Conservation (phyloP, 345 rosid species). For the Lepidium didymum region DNA sequence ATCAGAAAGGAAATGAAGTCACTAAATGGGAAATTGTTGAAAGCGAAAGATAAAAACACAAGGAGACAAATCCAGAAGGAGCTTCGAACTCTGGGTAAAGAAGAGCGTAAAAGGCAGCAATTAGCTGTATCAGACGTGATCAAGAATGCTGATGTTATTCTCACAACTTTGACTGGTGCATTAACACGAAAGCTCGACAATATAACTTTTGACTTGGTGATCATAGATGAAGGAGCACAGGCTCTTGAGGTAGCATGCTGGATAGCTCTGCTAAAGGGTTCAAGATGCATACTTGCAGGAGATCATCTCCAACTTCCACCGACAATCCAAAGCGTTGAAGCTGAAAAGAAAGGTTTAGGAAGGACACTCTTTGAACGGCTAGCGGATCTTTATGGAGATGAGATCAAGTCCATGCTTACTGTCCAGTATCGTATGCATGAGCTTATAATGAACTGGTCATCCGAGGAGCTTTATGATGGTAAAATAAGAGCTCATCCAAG, state of each 20-base stretch:
- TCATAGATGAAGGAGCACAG: conserved; percentile 98
- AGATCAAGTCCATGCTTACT: conserved; percentile 79
- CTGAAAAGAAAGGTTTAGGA: conserved; percentile 92
- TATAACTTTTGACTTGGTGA: conserved; percentile 77
- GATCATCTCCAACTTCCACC: conserved; percentile 99
- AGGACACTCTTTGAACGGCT: conserved; percentile 92
- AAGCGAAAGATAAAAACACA: conserved; percentile 70
- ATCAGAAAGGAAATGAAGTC: conserved; percentile 96
- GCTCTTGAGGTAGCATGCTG: conserved; percentile 98
- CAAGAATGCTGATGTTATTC: conserved; percentile 69
- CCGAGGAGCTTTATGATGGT: conserved; percentile 67
- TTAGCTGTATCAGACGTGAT: conserved; percentile 88
- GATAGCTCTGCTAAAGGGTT: conserved; percentile 84
- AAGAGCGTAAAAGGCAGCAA: conserved; percentile 95
- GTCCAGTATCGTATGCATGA: conserved; percentile 98
- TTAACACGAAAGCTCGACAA: conserved; percentile 59
- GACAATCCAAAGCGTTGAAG: conserved; percentile 86
- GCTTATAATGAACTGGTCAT: conserved; percentile 97
- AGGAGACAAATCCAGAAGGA: conserved; percentile 85
- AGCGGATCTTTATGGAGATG: conserved; percentile 71
- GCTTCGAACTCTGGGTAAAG: conserved; percentile 74
- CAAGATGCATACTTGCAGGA: conserved; percentile 90
- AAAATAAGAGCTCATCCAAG: conserved; percentile 82
- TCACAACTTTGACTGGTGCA: conserved; percentile 93
- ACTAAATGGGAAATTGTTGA: conserved; percentile 74